Evolutionary conservation across 768 basidiomycete genomes (phyloP).

Genomic region (Mycena capillaripes): DNA sequence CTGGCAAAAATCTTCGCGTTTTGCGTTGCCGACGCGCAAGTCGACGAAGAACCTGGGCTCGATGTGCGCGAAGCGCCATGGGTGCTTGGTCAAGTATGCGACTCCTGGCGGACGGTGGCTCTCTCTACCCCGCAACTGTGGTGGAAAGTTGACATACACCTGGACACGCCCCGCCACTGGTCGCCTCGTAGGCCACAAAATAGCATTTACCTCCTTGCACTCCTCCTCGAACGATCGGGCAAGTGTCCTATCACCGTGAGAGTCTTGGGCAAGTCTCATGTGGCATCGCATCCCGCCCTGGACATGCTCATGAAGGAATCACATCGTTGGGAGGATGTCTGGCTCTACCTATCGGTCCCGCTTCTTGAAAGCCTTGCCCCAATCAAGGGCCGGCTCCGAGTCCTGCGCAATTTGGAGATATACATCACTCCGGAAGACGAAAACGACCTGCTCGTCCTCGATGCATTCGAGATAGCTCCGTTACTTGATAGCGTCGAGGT

Average conservation of each 20-base stretch:
- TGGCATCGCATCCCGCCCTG: not conserved
- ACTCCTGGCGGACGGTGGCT: not conserved
- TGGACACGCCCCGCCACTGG: not conserved
- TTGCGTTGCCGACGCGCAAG: not conserved
- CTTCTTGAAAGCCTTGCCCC: not conserved
- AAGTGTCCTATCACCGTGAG: not conserved
- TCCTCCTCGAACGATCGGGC: not conserved
- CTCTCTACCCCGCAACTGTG: not conserved
- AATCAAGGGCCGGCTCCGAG: not conserved
- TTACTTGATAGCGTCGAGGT: not conserved
- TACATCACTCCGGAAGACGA: no score
- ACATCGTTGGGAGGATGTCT: not conserved
- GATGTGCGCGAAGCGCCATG: not conserved
- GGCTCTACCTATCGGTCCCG: not conserved
- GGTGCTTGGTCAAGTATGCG: not conserved
- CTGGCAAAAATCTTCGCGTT: not conserved
- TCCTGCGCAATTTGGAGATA: not conserved
- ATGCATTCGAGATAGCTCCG: not conserved
- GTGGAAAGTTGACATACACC: not conserved
- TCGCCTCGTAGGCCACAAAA: not conserved
- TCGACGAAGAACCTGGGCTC: not conserved
- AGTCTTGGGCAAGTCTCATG: not conserved
- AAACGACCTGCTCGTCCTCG: not conserved
- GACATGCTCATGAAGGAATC: not conserved
- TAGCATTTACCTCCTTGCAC: not conserved